phyloP scores from a whole-genome alignment of 2,329 filamentous ascomycete genomes.

The Balansia obtecta region DNA sequence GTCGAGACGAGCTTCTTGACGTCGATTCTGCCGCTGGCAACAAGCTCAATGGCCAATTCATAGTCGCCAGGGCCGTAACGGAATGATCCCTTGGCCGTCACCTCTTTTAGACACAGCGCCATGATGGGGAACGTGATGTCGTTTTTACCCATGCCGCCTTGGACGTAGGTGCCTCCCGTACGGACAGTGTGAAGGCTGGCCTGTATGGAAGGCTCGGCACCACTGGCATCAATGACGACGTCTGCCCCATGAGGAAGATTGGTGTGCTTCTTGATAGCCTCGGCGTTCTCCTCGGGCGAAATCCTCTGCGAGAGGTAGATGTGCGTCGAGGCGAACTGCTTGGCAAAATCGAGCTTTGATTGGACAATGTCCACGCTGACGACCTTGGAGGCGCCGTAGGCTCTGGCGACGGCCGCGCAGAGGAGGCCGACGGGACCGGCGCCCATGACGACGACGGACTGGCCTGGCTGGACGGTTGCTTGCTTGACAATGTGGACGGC shows the following conservation, averaged over 20 bases:
- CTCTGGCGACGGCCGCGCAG: slow-evolving; percentile 72
- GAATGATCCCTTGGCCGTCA: slow-evolving; percentile 79
- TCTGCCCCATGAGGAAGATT: slow-evolving; percentile 58
- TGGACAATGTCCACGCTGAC: slow-evolving; percentile 83
- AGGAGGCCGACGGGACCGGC: slow-evolving; percentile 80
- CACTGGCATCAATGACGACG: slow-evolving; percentile 68
- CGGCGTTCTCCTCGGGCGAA: slow-evolving; percentile 60
- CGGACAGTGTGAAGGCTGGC: slow-evolving; percentile 58
- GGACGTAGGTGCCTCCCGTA: slow-evolving; percentile 64
- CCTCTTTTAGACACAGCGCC: slow-evolving; percentile 78
- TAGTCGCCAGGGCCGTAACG: slow-evolving; percentile 85
- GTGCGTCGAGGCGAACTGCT: slow-evolving; percentile 59
- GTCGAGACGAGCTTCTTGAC: slow-evolving; percentile 73
- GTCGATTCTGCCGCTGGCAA: slow-evolving; percentile 59
- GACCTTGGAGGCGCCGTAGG: slow-evolving; percentile 74
- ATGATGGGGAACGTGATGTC: slow-evolving; percentile 90
- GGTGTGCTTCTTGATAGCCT: slow-evolving; percentile 48
- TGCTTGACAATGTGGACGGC: slow-evolving; percentile 76
- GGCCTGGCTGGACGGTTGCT: slow-evolving; percentile 58
- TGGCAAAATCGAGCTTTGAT: slow-evolving; percentile 67
- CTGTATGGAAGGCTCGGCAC: slow-evolving; percentile 69
- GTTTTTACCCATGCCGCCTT: slow-evolving; percentile 79
- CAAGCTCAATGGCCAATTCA: slow-evolving; percentile 65
- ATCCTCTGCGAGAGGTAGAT: slow-evolving; percentile 52
- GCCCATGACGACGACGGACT: slow-evolving; percentile 73